Conservation (phyloP, 2,329 filamentous ascomycete genomes). For the Colletotrichum eremochloae region DNA sequence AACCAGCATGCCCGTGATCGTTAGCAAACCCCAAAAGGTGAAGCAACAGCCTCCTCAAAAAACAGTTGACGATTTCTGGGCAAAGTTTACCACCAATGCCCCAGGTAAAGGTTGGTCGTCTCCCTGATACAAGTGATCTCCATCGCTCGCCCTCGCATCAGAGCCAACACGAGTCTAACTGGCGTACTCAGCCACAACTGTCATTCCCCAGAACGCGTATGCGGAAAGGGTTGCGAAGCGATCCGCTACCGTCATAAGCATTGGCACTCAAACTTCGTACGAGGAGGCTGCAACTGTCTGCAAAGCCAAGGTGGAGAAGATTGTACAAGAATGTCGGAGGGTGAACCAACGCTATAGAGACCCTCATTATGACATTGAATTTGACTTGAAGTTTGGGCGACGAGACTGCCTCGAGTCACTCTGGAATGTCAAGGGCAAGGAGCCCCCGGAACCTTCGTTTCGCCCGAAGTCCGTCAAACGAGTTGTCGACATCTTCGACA, state of each 20-base stretch:
- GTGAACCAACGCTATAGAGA: conserved; percentile 90
- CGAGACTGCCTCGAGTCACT: conserved; percentile 65
- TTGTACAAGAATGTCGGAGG: conserved; percentile 75
- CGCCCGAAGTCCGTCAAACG: conserved; percentile 73
- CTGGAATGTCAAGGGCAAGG: conserved; percentile 49
- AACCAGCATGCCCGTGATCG: conserved; percentile 32
- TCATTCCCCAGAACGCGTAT: conserved; percentile 78
- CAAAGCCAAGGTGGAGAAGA: conserved; percentile 72
- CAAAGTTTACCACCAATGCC: conserved; percentile 76
- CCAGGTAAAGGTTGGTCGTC: conserved; percentile 73
- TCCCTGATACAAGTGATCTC: not conserved
- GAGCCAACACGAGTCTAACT: conserved; percentile 28
- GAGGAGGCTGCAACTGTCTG: conserved; percentile 80
- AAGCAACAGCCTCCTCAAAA: conserved; percentile 75
- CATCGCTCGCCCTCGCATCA: not conserved
- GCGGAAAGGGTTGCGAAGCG: conserved; percentile 71
- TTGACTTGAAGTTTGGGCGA: conserved; percentile 74
- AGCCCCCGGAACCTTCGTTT: conserved; percentile 48
- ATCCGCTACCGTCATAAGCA: conserved; percentile 60
- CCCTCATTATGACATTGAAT: conserved; percentile 87
- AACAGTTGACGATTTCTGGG: conserved; percentile 80
- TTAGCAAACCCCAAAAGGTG: conserved; percentile 32
- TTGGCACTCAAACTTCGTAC: conserved; percentile 73
- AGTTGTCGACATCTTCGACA: conserved; percentile 81
- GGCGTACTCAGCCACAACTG: conserved; percentile 68